Conservation (phyloP, 345 rosid genomes). For the Salix suchowensis region DNA sequence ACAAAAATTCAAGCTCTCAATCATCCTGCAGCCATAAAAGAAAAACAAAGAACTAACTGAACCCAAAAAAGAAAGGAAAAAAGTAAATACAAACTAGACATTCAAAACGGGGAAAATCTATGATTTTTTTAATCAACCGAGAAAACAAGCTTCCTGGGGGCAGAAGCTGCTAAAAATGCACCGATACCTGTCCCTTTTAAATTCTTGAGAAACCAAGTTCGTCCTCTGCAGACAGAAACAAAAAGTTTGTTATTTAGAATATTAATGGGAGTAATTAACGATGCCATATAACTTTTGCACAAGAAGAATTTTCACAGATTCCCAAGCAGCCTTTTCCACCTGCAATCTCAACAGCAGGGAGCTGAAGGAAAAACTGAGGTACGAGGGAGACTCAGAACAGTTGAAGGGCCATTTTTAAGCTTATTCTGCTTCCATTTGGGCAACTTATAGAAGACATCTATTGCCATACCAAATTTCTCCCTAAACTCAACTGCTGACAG, state of each 20-base stretch:
- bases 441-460: conserved; percentile 68
- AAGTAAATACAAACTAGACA: conserved; percentile 6
- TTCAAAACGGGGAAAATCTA: neutral
- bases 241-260: conserved; percentile 11
- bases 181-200: conserved; percentile 64
- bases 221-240: conserved; percentile 32
- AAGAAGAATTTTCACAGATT: conserved; percentile 1
- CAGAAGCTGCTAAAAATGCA: conserved; percentile 90
- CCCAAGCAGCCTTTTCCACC: too few species aligned
- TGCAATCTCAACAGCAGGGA: too few species aligned
- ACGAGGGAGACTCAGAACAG: conserved; percentile 54
- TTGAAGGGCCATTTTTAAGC: conserved; percentile 72
- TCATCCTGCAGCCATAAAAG: conserved; percentile 45
- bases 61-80: conserved; percentile 5
- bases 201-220: conserved; percentile 27
- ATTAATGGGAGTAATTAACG: neutral
- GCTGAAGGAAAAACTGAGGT: too few species aligned
- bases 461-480: conserved; percentile 91
- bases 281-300: neutral
- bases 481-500: conserved; percentile 45
- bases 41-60: conserved; percentile 40
- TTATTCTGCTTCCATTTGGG: conserved; percentile 99
- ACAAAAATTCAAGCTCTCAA: conserved; percentile 51
- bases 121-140: conserved; percentile 17
- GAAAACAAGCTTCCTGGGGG: conserved; percentile 51